Evolutionary conservation across 2,329 filamentous ascomycete species (phyloP).

Genomic region (Fusarium nygamai): DNA sequence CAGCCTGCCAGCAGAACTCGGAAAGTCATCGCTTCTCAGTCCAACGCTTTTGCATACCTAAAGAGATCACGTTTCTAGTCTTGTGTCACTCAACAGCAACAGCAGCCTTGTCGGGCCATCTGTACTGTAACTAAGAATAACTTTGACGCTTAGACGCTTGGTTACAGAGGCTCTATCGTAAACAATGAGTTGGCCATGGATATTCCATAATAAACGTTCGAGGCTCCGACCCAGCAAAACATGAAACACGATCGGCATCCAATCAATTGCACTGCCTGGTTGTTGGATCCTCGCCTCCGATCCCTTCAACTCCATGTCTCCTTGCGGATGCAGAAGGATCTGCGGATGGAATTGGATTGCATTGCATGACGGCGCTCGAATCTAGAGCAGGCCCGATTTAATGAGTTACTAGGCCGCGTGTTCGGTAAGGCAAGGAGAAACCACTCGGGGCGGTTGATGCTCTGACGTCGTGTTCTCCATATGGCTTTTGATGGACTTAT

Average conservation of each 20-base stretch:
- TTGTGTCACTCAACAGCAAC: conserved; percentile 6
- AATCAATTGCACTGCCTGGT: conserved; percentile 17
- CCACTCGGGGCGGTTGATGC: background rate
- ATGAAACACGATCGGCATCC: conserved; percentile 32
- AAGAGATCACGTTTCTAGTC: conserved; percentile 15
- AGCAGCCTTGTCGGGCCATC: conserved; percentile 1
- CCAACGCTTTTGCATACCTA: conserved; percentile 3
- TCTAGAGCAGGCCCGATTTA: conserved; percentile 26
- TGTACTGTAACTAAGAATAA: conserved; percentile 14
- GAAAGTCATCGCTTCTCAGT: background rate
- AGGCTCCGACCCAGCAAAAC: conserved; percentile 22
- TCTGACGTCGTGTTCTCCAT: conserved; percentile 38
- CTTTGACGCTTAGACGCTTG: background rate
- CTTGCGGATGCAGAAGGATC: conserved; percentile 37
- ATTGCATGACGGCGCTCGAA: conserved; percentile 21
- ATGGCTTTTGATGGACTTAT: conserved; percentile 19
- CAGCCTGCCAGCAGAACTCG: background rate
- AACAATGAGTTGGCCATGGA: conserved; percentile 4
- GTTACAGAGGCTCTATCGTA: background rate
- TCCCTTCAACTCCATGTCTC: conserved; percentile 19
- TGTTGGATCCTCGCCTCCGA: conserved; percentile 13
- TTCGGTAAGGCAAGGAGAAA: conserved; percentile 21
- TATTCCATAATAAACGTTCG: conserved; percentile 13
- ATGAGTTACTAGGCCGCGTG: conserved; percentile 26
- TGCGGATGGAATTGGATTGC: conserved; percentile 19